These are phyloP conservation scores for Melastoma malabathricum DNA, from an alignment of 345 rosid genomes.

Conservation along the genomic window DNA sequence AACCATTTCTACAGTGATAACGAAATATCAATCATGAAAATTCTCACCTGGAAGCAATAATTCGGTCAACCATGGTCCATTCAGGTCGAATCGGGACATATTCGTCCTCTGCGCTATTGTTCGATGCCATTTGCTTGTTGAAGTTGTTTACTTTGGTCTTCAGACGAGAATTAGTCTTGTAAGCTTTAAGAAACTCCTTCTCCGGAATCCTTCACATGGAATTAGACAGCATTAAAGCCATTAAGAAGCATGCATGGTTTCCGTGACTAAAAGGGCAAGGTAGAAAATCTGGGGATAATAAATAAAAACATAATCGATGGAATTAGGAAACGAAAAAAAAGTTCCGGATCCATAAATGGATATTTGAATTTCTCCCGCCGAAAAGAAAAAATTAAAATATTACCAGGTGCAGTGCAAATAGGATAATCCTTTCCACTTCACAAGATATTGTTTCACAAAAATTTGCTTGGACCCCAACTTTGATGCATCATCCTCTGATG, in stretches of 20 bases:
- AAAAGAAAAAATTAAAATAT: conserved; percentile 5
- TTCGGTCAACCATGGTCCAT: conserved; percentile 98
- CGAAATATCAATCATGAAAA: conserved; percentile 7
- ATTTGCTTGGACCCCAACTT: conserved; percentile 55
- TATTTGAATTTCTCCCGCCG: not conserved
- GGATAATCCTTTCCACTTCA: conserved; percentile 96
- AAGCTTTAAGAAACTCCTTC: conserved; percentile 82
- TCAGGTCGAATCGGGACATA: conserved; percentile 86
- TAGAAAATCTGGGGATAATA: too few relatives aligned
- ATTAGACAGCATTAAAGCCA: not conserved
- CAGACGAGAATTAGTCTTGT: conserved; percentile 81
- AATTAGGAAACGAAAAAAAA: not conserved
- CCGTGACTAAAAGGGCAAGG: too few relatives aligned
- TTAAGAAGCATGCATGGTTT: too few relatives aligned
- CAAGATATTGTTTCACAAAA: conserved; percentile 88
- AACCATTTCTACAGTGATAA: not conserved
- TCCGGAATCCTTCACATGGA: conserved; percentile 64
- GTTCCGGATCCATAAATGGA: not conserved
- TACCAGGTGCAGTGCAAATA: conserved; percentile 98
- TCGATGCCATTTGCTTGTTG: conserved; percentile 56
- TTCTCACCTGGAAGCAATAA: conserved; percentile 77
- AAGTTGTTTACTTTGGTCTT: conserved; percentile 86
- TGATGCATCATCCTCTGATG: conserved; percentile 51
- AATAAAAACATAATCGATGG: too few relatives aligned
- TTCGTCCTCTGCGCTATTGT: conserved; percentile 68